A percentile compares a stretch with the other conserved stretches of the same genome.
phyloP scores from a whole-genome alignment of 306 rosid species.

The Sphenostylis stenocarpa region DNA sequence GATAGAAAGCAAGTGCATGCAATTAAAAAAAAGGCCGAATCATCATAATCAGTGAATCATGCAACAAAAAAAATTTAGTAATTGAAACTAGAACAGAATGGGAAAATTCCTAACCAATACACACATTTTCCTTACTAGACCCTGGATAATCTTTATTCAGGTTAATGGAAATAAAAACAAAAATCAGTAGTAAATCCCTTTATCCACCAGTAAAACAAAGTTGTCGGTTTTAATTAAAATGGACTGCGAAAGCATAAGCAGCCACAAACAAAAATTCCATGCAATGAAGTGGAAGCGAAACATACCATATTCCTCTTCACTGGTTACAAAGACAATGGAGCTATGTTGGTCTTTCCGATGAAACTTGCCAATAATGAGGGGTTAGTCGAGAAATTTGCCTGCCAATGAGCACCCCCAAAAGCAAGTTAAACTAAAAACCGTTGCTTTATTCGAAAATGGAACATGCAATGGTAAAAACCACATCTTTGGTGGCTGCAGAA shows the following conservation, averaged over 20 bases:
- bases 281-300: conserved; percentile 14
- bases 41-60: background rate
- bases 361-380: background rate
- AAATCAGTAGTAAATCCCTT: background rate
- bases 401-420: conserved; percentile 26
- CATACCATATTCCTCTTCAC: conserved; percentile 55
- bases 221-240: background rate
- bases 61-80: background rate
- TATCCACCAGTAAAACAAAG: background rate
- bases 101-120: background rate
- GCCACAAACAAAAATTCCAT: conserved; percentile 20
- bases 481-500: background rate
- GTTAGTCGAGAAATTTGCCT: conserved; percentile 24
- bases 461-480: conserved; percentile 28
- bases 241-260: conserved; percentile 27
- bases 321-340: background rate
- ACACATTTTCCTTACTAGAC: background rate
- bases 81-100: background rate
- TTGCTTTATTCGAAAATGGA: conserved; percentile 17
- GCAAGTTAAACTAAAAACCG: conserved; percentile 1
- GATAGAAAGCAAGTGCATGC: background rate
- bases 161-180: background rate
- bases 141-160: no score
- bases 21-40: background rate
- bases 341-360: background rate